Conservation (phyloP, 352 stramenopile genomes). For the Elongisporangium anandrum region DNA sequence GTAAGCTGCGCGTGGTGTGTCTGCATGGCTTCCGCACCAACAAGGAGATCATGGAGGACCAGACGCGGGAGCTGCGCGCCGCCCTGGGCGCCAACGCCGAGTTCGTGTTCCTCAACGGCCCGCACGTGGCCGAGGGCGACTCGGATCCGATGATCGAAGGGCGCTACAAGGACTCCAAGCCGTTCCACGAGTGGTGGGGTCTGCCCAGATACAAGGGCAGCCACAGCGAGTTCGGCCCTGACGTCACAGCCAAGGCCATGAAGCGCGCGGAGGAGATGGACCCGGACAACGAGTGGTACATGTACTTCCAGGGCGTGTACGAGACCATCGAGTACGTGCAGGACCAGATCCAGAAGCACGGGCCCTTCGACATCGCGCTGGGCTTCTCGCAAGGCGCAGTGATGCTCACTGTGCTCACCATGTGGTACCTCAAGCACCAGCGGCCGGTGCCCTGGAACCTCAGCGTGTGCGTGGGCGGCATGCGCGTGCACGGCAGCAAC, state of each 20-base stretch:
- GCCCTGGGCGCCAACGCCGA: constrained; percentile 33
- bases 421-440: constrained; percentile 27
- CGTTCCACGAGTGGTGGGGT: constrained; percentile 48
- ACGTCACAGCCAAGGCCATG: constrained; percentile 17
- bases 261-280: constrained; percentile 22
- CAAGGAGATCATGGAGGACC: constrained; percentile 40
- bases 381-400: constrained; percentile 56
- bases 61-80: constrained; percentile 30
- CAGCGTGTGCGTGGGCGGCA: constrained; percentile 38
- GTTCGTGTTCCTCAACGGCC: constrained; percentile 43
- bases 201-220: constrained; percentile 20
- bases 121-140: constrained; percentile 15
- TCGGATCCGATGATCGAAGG: constrained; percentile 20
- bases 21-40: constrained; percentile 55
- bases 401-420: constrained; percentile 36
- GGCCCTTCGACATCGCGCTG: constrained; percentile 45
- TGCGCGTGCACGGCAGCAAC: constrained; percentile 29
- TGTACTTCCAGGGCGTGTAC: constrained; percentile 29
- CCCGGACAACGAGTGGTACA: constrained; percentile 20
- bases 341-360: constrained; percentile 25
- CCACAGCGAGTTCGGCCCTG: constrained; percentile 11
- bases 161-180: constrained; percentile 20
- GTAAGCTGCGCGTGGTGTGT: constrained; percentile 42
- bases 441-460: constrained; percentile 28
- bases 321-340: constrained; percentile 33